Percentiles rank a stretch among this genome's conserved stretches.
Conservation (phyloP, 129 eudicot genomes). For the Lonicera japonica region DNA sequence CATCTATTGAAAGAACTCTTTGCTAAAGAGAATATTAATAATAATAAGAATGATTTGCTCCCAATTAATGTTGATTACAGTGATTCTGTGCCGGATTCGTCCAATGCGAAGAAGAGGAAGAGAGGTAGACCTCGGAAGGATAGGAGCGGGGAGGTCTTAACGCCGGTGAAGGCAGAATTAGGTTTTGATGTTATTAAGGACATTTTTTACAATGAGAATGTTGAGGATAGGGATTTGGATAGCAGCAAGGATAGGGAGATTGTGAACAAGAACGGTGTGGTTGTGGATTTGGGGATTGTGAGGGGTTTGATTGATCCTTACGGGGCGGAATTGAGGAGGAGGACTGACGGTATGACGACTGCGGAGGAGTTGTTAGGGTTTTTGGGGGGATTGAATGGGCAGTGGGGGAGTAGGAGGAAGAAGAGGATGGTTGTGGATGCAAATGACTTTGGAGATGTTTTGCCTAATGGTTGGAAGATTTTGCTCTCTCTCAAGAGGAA, state of each 20-base stretch:
- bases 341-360: conserved; percentile 46
- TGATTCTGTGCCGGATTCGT: neutral
- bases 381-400: conserved; percentile 50
- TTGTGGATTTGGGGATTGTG: conserved; percentile 44
- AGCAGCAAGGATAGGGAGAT: conserved; percentile 13
- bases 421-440: conserved; percentile 82
- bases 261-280: conserved; percentile 48
- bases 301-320: conserved; percentile 55
- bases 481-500: conserved; percentile 63
- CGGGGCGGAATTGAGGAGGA: conserved; percentile 43
- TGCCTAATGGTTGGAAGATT: conserved; percentile 81
- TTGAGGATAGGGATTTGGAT: conserved; percentile 29
- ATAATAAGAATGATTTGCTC: conserved; percentile 18
- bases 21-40: conserved; percentile 8
- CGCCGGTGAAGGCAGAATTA: neutral
- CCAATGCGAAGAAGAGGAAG: conserved; percentile 35
- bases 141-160: conserved; percentile 11
- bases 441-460: conserved; percentile 50
- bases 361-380: conserved; percentile 62
- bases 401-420: conserved; percentile 83
- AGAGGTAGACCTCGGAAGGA: conserved; percentile 54
- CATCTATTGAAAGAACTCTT: conserved; percentile 45
- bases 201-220: conserved; percentile 12
- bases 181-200: neutral
- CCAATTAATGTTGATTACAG: conserved; percentile 20